Evolutionary conservation across 2,329 filamentous ascomycete species (phyloP), one percentile per base, ranked within the genome.

Genomic region (Thyridium curvatum): DNA sequence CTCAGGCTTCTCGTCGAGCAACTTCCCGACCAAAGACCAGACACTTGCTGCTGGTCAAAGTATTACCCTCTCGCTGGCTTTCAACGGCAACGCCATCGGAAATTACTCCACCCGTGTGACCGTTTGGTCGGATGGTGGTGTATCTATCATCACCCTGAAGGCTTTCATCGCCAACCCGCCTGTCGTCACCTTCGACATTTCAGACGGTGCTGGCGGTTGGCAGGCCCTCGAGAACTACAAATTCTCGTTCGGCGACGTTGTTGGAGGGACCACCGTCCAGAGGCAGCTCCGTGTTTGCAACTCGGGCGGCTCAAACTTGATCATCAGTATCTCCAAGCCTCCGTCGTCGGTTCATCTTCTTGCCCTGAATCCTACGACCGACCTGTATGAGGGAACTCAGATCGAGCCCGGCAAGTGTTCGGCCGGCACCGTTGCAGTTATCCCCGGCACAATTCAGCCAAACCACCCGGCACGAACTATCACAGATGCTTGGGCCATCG

Each of bases 241-340:
- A 6, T 47, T 62, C 33, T 42, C 53, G 18, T 62, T 63, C 35
- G 61, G 61, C 14, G 51, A 52, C 35, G 55, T 60, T 14, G 38
- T 52, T 3, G 52, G 56, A 13, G 55, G 59, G 3, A 51, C 45
- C 1, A 54, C 53, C 2, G 43, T 50, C 9, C 52, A 50, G 8
- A 49, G 48, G 15, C 50, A 52, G 30, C 60, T 64, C 32, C 52
- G 54, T 8, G 48, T 64, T 31, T 62, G 59, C 46, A 65, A 65
- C 35, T 45, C 48, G 14, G 62, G 62, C 18, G 61, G 60, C 12
- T 59, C 59, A 2, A 49, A 52, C 9, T 41, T 65, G 13, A 52
- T 52, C 1, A 57, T 65, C 36, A 62, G 59, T 26, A 63, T 63
- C 37, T 60, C 54, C 10, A 64, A 64, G 47, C 59, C 61, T 7